phyloP scores from a whole-genome alignment of 2,329 filamentous ascomycete genomes.

The Didymella exigua region DNA sequence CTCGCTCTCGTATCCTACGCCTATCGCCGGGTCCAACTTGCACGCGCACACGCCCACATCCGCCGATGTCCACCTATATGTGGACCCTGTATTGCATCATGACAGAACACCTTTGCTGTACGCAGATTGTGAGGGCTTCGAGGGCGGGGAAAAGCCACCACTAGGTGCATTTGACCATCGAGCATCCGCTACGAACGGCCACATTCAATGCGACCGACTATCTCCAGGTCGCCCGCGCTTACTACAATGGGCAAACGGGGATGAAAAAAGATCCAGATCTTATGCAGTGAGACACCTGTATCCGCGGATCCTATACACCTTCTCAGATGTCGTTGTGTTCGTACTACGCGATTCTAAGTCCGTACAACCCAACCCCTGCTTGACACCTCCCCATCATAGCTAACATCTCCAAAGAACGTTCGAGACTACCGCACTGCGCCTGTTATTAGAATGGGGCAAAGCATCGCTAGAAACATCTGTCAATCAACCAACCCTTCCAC shows the following conservation, averaged over 20 bases:
- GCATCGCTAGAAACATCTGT: conserved; percentile 31
- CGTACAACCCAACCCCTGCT: background rate
- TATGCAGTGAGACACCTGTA: background rate
- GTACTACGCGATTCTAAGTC: background rate
- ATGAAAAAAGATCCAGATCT: background rate
- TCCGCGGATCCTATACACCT: background rate
- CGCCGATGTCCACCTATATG: background rate
- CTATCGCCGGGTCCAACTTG: background rate
- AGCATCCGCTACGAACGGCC: background rate
- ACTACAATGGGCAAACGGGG: background rate
- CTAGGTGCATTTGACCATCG: conserved; percentile 21
- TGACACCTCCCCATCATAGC: background rate
- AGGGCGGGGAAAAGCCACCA: conserved; percentile 55
- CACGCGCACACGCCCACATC: background rate
- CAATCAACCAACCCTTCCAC: conserved; percentile 61
- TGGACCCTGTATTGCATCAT: conserved; percentile 5
- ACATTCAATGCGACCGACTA: background rate
- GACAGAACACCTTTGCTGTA: conserved; percentile 52
- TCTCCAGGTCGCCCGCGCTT: background rate
- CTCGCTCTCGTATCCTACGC: background rate
- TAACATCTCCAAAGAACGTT: background rate
- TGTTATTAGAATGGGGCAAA: conserved; percentile 8
- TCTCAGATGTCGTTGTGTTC: background rate
- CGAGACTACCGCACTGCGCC: background rate
- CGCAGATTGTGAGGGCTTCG: conserved; percentile 60